phyloP scores from a whole-genome alignment of 352 stramenopile genomes.

The Pythium coloratum region DNA sequence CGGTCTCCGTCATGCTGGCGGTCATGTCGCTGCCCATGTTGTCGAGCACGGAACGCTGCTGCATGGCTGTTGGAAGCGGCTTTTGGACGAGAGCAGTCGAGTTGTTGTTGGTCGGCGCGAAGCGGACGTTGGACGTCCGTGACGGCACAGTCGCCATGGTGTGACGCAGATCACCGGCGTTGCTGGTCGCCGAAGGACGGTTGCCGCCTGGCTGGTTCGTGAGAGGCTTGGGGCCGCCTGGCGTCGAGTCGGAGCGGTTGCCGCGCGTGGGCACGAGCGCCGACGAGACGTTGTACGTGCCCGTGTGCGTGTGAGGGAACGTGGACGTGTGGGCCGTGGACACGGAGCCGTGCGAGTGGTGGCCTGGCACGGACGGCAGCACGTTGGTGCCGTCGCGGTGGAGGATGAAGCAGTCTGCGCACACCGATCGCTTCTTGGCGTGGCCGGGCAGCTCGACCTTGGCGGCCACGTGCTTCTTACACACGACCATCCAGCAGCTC shows the following conservation, averaged over 20 bases:
- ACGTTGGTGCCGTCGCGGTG: conserved; percentile 55
- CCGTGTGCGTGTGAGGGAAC: conserved; percentile 17
- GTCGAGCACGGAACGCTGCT: conserved; percentile 22
- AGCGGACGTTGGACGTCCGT: conserved; percentile 14
- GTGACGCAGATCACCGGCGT: conserved; percentile 22
- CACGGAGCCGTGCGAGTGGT: conserved; percentile 14
- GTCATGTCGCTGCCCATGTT: conserved; percentile 54
- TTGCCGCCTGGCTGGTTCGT: neutral
- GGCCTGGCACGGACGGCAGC: conserved; percentile 34
- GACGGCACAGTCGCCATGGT: conserved; percentile 17
- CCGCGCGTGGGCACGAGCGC: conserved; percentile 22
- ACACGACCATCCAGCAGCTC: conserved; percentile 73
- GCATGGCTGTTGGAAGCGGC: conserved; percentile 2
- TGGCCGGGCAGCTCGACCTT: conserved; percentile 63
- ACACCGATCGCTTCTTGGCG: conserved; percentile 72
- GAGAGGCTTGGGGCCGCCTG: conserved; percentile 9
- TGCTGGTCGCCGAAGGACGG: conserved; percentile 19
- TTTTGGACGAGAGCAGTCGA: conserved; percentile 21
- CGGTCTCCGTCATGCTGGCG: conserved; percentile 53
- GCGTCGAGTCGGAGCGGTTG: conserved; percentile 19
- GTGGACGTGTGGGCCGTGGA: conserved; percentile 11
- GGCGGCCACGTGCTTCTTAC: conserved; percentile 78
- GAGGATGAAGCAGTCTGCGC: conserved; percentile 73
- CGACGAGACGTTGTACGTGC: conserved; percentile 11
- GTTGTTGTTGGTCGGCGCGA: conserved; percentile 16